Conservation (phyloP, 148 eudicot genomes). For the Rheum nobile region DNA sequence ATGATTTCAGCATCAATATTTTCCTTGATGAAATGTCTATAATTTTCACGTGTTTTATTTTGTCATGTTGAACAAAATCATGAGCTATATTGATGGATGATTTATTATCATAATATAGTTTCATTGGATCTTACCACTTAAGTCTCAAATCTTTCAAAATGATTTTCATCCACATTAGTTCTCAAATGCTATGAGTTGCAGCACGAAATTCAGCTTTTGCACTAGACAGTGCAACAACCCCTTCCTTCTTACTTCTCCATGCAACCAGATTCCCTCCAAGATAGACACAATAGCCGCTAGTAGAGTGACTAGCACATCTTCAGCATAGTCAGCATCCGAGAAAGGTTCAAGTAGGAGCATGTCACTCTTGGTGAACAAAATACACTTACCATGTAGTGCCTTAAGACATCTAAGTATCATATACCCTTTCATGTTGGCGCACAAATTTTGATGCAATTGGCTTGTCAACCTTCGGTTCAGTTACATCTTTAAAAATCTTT, state of each 20-base stretch:
- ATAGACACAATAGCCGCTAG: background rate
- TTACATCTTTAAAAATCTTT: no score
- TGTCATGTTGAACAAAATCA: background rate
- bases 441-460: no score
- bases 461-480: no score
- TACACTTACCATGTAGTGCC: no score
- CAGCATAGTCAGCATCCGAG: background rate
- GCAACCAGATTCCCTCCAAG: background rate
- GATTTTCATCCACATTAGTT: background rate
- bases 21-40: slow-evolving; percentile 1
- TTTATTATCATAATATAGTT: background rate
- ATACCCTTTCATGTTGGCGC: no score
- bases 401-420: no score
- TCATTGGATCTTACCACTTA: background rate
- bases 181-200: background rate
- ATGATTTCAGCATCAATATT: background rate
- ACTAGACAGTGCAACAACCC: background rate
- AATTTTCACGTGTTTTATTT: background rate
- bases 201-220: background rate
- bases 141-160: background rate
- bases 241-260: background rate
- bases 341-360: background rate
- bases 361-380: no score
- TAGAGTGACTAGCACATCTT: no score
- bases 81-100: background rate